Percentiles rank a stretch among this genome's conserved stretches.
These are phyloP conservation scores for Liquidambar formosana DNA, from an alignment of 164 flowering plant genomes.

Conservation along the genomic window DNA sequence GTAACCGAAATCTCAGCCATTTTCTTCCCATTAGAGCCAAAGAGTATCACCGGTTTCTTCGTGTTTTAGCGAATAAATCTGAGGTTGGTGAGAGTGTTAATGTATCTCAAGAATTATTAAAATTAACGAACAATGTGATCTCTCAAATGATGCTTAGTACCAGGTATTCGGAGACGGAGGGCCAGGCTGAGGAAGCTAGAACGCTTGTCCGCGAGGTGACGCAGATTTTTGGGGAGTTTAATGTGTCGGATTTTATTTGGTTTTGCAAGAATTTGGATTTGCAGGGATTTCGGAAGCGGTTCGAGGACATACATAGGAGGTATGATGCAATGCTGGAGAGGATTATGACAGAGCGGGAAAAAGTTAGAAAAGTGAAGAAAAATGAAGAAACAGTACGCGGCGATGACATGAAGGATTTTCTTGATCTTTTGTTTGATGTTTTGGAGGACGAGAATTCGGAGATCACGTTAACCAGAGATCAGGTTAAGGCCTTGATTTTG, in stretches of 20 bases:
- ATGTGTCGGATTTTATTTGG: constrained; percentile 50
- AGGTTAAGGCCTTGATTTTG: constrained; percentile 61
- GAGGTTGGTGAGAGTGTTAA: constrained; percentile 30
- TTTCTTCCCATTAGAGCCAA: constrained; percentile 26
- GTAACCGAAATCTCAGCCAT: constrained; percentile 29
- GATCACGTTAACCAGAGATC: constrained; percentile 41
- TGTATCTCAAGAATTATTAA: constrained; percentile 45
- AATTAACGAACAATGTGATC: constrained; percentile 45
- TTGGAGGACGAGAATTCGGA: constrained; percentile 41
- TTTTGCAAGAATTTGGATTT: constrained; percentile 44
- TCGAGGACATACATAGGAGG: constrained; percentile 26
- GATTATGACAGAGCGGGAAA: constrained; percentile 38
- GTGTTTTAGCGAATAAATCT: constrained; percentile 10
- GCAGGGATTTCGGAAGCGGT: constrained; percentile 45
- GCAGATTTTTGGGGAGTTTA: constrained; percentile 44
- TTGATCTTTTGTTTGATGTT: constrained; percentile 50
- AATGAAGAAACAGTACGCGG: neutral
- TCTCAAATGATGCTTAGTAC: constrained; percentile 45
- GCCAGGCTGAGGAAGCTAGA: constrained; percentile 33
- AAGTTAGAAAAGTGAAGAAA: constrained; percentile 16
- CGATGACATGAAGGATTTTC: constrained; percentile 39
- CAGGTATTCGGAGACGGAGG: constrained; percentile 32
- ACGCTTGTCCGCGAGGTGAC: constrained; percentile 36
- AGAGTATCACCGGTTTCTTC: constrained; percentile 34
- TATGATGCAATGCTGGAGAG: constrained; percentile 50